These are phyloP conservation scores for Xerocomus alliaceus DNA, from an alignment of 1,284 basidiomycete species.

Conservation along the genomic window DNA sequence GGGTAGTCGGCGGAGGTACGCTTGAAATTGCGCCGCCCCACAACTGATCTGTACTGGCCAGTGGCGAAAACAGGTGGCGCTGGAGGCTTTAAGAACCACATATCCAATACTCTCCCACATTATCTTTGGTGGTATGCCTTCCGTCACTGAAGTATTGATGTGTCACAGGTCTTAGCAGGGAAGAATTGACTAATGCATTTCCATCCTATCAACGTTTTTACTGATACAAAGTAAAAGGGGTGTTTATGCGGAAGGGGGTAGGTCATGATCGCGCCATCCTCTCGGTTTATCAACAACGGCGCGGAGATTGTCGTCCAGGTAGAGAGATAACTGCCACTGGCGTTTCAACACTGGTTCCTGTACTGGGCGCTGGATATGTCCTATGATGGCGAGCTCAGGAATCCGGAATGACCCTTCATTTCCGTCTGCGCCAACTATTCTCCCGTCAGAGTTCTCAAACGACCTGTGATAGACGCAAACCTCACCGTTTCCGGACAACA, in stretches of 20 bases:
- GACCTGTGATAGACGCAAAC: no score
- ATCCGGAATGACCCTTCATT: not conserved
- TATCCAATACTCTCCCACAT: no score
- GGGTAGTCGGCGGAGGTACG: not conserved
- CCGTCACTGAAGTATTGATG: no score
- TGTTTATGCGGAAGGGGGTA: slow-evolving; percentile 14
- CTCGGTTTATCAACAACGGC: not conserved
- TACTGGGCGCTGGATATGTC: not conserved
- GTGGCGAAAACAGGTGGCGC: no score
- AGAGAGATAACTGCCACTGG: not conserved
- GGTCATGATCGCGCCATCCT: not conserved
- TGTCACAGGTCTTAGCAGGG: not conserved
- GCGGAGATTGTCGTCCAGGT: not conserved
- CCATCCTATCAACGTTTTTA: not conserved
- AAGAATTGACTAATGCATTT: not conserved
- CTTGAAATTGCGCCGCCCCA: not conserved
- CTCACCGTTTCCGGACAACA: no score
- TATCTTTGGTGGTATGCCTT: no score
- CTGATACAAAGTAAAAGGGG: not conserved
- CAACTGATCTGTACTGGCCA: not conserved
- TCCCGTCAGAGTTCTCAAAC: not conserved
- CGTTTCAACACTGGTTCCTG: not conserved
- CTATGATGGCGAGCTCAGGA: not conserved
- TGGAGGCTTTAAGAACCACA: no score
- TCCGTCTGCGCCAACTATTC: not conserved